Percentiles rank a stretch among this genome's conserved stretches.
These are phyloP conservation scores for Cerrena zonata DNA, from an alignment of 1,284 basidiomycete species.

Conservation along the genomic window DNA sequence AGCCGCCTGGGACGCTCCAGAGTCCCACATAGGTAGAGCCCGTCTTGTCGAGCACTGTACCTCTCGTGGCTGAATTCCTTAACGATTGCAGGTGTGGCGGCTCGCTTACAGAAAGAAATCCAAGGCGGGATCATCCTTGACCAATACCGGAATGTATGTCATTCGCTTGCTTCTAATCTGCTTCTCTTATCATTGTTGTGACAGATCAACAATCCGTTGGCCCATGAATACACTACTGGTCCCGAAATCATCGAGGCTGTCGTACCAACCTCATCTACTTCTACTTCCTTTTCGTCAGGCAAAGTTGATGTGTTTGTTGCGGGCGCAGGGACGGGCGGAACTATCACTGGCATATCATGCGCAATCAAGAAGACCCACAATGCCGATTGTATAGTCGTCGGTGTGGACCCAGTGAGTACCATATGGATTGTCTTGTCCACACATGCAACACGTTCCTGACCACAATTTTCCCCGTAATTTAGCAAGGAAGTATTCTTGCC, in stretches of 20 bases:
- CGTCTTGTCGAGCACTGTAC: conserved; percentile 23
- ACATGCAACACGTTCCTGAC: background rate
- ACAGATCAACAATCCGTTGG: conserved; percentile 80
- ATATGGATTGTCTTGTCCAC: background rate
- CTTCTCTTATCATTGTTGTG: conserved; percentile 4
- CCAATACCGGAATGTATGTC: conserved; percentile 74
- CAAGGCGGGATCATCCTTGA: conserved; percentile 87
- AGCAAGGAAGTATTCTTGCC: conserved; percentile 86
- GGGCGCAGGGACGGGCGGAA: conserved; percentile 92
- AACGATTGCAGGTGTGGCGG: conserved; percentile 78
- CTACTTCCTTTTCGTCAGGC: conserved; percentile 50
- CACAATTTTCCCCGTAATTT: conserved; percentile 1
- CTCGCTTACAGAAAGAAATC: conserved; percentile 72
- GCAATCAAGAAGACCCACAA: conserved; percentile 79
- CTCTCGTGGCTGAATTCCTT: conserved; percentile 78
- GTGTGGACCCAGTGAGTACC: conserved; percentile 78
- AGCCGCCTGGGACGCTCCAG: conserved; percentile 78
- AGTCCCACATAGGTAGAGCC: conserved; percentile 83
- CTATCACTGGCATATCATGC: conserved; percentile 81
- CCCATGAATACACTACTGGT: conserved; percentile 83
- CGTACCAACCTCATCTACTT: conserved; percentile 53
- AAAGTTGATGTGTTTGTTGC: conserved; percentile 84
- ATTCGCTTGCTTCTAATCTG: background rate
- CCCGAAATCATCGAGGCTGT: conserved; percentile 83
- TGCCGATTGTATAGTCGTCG: conserved; percentile 69